Evolutionary conservation across 1,284 basidiomycete species (phyloP), one percentile per base, ranked within the genome.

Genomic region (Ceratobasidium sp.): DNA sequence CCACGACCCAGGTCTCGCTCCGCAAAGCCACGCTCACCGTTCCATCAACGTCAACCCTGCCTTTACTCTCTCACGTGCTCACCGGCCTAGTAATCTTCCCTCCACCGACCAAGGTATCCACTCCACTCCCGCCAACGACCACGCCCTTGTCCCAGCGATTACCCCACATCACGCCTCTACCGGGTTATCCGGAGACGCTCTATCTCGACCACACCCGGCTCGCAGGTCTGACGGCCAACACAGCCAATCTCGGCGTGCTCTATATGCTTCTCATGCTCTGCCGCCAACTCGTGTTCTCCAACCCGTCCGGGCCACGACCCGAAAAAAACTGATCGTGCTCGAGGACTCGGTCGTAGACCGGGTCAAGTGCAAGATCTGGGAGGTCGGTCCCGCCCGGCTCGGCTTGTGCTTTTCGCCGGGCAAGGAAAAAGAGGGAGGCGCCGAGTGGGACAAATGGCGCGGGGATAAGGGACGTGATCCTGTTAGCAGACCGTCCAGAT

Each of bases 181-280:
- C 68, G 33, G 33, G 33, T 33, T 90, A 91, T 83, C 95, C 96
- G 26, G 96, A 97, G 86, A 94, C 94, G 3, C 88, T 94, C 48
- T 93, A 94, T 84, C 91, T 97, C 80, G 96, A 97, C 86, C 90
- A 90, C 73, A 87, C 90, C 64, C 91, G 96, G 38, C 87, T 98
- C 44, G 86, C 89, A 69, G 88, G 89, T 50, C 90, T 95, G 80
- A 89, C 90, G 81, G 87, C 90, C 73, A 95, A 97, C 79, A 91
- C 92, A 0, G 89, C 91, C 59, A 95, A 97, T 82, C 87, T 93
- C 65, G 91, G 91, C 15, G 90, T 92, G 56, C 86, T 95, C 73
- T 94, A 93, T 86, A 92, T 95, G 90, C 90, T 96, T 81, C 86
- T 95, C 52, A 87, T 96, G 82, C 90, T 96, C 44, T 95, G 92